phyloP scores from a whole-genome alignment of 805 yeast genomes.

The Sugiyamaella valdiviana region DNA sequence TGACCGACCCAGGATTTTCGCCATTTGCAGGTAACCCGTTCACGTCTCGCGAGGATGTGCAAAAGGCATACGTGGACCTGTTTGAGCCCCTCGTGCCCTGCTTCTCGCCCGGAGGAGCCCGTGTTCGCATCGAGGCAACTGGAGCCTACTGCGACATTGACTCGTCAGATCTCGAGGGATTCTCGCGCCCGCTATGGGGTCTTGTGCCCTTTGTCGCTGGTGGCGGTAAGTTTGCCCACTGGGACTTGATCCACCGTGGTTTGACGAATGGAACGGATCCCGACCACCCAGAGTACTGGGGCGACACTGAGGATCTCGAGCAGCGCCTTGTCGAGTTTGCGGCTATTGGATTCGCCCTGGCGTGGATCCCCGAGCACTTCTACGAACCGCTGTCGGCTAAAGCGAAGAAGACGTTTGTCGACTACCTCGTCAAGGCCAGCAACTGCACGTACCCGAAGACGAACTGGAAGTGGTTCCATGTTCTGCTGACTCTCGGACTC shows the following conservation, averaged over 20 bases:
- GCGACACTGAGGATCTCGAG: conserved; percentile 19
- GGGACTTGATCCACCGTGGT: conserved; percentile 23
- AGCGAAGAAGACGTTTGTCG: conserved; percentile 17
- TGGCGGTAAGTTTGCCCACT: conserved; percentile 19
- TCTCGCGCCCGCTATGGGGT: conserved; percentile 29
- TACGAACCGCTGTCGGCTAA: conserved; percentile 25
- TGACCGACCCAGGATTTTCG: conserved; percentile 1
- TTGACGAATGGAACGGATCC: conserved; percentile 26
- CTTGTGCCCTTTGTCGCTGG: conserved; percentile 25
- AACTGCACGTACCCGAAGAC: conserved; percentile 9
- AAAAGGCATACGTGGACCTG: conserved; percentile 8
- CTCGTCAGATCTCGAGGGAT: conserved; percentile 29
- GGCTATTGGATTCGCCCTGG: conserved; percentile 27
- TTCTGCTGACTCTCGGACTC: conserved; percentile 27
- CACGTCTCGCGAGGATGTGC: conserved; percentile 7
- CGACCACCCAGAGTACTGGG: conserved; percentile 27
- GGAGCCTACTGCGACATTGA: conserved; percentile 19
- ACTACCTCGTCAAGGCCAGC: conserved; percentile 20
- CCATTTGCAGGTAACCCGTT: conserved; percentile 8
- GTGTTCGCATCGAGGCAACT: conserved; percentile 11
- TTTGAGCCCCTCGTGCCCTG: conserved; percentile 13
- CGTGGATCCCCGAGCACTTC: conserved; percentile 24
- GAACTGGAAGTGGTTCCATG: conserved; percentile 27
- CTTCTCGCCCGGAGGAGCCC: conserved; percentile 11
- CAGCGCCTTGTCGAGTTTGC: conserved; percentile 31